Conservation (phyloP, 2,329 filamentous ascomycete genomes). For the Curvularia lunata region DNA sequence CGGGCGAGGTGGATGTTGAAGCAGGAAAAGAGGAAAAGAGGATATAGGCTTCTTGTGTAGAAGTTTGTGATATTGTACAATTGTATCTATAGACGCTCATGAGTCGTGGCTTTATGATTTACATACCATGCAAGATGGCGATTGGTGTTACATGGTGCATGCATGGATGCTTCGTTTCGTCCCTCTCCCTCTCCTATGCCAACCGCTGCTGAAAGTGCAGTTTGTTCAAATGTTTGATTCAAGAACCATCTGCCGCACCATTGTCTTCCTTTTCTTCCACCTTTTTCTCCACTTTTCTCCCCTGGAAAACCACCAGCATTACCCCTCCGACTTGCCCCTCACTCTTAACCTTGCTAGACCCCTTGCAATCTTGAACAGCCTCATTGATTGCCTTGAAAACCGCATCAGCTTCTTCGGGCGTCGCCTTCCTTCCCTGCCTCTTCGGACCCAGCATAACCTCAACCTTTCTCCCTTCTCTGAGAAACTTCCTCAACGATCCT, state of each 20-base stretch:
- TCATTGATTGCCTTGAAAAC: conserved; percentile 62
- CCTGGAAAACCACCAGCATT: conserved; percentile 43
- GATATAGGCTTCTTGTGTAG: conserved; percentile 4
- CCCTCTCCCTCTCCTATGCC: no score
- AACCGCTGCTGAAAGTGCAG: neutral
- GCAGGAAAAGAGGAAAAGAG: conserved; percentile 15
- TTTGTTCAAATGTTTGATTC: neutral
- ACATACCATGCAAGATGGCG: conserved; percentile 7
- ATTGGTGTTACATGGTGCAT: conserved; percentile 5
- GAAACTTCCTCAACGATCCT: conserved; percentile 65
- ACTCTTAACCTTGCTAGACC: conserved; percentile 33
- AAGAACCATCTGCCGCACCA: neutral
- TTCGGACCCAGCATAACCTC: conserved; percentile 75
- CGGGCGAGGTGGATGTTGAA: neutral
- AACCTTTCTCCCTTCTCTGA: conserved; percentile 76
- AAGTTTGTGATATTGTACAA: conserved; percentile 23
- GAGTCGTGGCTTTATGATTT: conserved; percentile 19
- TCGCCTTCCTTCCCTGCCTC: conserved; percentile 66
- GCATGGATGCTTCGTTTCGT: neutral
- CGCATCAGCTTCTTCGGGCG: conserved; percentile 61
- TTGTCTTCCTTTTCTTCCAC: conserved; percentile 22
- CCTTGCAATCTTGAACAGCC: conserved; percentile 49
- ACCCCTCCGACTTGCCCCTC: conserved; percentile 41
- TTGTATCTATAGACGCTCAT: conserved; percentile 25
- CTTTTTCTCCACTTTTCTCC: conserved; percentile 30